These are phyloP conservation scores for Paraphaeosphaeria minitans DNA, from an alignment of 2,329 filamentous ascomycete species.

Conservation along the genomic window DNA sequence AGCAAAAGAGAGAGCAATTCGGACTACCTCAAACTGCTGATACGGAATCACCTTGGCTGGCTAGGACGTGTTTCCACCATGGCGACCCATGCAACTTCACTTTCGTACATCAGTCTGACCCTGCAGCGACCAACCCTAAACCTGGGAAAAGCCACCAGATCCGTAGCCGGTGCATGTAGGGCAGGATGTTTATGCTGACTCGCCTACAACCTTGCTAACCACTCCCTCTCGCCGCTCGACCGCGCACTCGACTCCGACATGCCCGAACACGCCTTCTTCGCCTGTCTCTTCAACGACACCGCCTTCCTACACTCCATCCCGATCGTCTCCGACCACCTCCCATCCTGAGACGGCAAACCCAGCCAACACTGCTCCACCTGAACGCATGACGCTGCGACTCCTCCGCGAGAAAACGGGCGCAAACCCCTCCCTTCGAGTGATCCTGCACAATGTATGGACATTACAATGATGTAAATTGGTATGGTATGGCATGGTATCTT, in stretches of 20 bases:
- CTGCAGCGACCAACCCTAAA: conserved; percentile 13
- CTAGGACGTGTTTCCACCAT: not conserved
- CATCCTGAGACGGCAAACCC: conserved; percentile 12
- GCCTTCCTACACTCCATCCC: conserved; percentile 20
- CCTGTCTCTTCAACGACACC: conserved; percentile 15
- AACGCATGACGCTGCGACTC: conserved; percentile 15
- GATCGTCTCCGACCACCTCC: conserved; percentile 16
- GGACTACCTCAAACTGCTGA: not conserved
- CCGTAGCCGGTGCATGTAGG: conserved; percentile 26
- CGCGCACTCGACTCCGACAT: conserved; percentile 17
- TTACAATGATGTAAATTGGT: not conserved
- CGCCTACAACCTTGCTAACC: conserved; percentile 11
- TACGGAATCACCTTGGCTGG: too few species aligned
- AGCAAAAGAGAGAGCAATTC: not conserved
- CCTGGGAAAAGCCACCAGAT: conserved; percentile 18
- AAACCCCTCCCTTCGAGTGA: conserved; percentile 9
- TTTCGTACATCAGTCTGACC: conserved; percentile 15
- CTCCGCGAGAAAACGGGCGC: conserved; percentile 17
- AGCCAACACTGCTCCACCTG: conserved; percentile 15
- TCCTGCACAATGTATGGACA: not conserved
- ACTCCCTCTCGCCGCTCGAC: conserved; percentile 15
- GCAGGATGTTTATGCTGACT: too few species aligned
- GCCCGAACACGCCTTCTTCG: conserved; percentile 13
- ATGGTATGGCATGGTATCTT: conserved; percentile 10
- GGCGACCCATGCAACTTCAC: conserved; percentile 10